These are phyloP conservation scores for Apiosordaria backusii DNA, from an alignment of 495 filamentous ascomycete genomes.

Conservation along the genomic window DNA sequence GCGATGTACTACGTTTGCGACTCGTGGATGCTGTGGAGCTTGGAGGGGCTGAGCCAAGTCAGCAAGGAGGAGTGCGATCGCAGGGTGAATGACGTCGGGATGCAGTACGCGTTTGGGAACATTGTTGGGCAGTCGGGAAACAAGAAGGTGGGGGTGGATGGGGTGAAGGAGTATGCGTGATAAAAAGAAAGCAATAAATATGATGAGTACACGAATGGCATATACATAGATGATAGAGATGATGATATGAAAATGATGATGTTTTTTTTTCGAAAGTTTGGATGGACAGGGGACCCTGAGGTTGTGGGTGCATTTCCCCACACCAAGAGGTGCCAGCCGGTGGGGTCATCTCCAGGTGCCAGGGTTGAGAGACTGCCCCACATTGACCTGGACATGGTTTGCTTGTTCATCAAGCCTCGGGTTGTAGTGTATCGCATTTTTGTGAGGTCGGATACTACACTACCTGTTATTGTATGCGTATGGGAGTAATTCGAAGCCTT, in stretches of 20 bases:
- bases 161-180: constrained; percentile 10
- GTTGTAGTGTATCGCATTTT: no score
- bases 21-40: constrained; percentile 21
- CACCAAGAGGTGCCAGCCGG: background rate
- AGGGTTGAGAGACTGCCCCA: no score
- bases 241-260: background rate
- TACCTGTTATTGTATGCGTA: no score
- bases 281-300: background rate
- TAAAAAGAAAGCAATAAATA: background rate
- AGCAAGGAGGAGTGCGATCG: constrained; percentile 19
- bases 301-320: background rate
- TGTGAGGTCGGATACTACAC: no score
- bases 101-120: constrained; percentile 20
- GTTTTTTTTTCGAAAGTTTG: background rate
- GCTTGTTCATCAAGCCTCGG: no score
- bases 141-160: constrained; percentile 23
- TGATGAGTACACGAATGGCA: background rate
- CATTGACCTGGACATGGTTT: no score
- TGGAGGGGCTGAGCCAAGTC: constrained; percentile 23
- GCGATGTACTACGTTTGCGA: constrained; percentile 30
- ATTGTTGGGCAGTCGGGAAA: constrained; percentile 19
- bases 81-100: constrained; percentile 14
- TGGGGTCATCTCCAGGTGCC: background rate
- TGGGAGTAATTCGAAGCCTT: no score
- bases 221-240: background rate